Base-by-base conservation (phyloP, 2,329 filamentous ascomycete genomes). In the Colletotrichum sp. region DNA sequence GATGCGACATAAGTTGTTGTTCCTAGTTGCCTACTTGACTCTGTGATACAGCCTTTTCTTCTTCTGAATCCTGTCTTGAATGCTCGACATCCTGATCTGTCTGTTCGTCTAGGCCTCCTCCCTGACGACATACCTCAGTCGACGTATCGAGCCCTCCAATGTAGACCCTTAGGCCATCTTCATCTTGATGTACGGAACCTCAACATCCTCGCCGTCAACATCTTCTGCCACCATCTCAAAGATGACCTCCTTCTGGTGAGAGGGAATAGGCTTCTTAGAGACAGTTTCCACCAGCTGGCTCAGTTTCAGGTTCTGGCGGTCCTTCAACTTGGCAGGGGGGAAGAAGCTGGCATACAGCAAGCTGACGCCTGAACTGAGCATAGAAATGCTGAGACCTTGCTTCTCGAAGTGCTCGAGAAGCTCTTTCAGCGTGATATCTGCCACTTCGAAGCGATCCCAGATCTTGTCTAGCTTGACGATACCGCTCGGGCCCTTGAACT, bases 331-430 rank as follows among this genome's bases (percentile, higher is more conserved):
- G 21, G 88, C 85, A 0, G 93, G 90, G 4, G 94, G 93, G 87
- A 98, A 98, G 91, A 99, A 99, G 81, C 93, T 94, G 21, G 97
- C 96, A 82, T 98, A 99, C 62, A 99, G 88, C 82, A 99, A 88
- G 85, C 96, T 98, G 78, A 99, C 96, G 3, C 96, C 97, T n/a
- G 96, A 98, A 89, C 95, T 98, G 81, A 99, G 90, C 96, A 99
- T 99, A 76, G 93, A 95, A 71, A 99, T 93, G 24, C 88, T 92
- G 71, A 99, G 88, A 2, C 97, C 97, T 83, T 93, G 93, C 81
- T 92, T 90, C 83, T 95, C 91, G 83, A 99, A 98, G 81, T 95
- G 87, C 72, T 95, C 92, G 30, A 99, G 86, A 81, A 99, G 95
- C 83, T 99, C 93, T 82, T 92, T 90, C 67, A 99, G 89, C 3